Conservation (phyloP, 768 basidiomycete species). For the Mycena floridula region DNA sequence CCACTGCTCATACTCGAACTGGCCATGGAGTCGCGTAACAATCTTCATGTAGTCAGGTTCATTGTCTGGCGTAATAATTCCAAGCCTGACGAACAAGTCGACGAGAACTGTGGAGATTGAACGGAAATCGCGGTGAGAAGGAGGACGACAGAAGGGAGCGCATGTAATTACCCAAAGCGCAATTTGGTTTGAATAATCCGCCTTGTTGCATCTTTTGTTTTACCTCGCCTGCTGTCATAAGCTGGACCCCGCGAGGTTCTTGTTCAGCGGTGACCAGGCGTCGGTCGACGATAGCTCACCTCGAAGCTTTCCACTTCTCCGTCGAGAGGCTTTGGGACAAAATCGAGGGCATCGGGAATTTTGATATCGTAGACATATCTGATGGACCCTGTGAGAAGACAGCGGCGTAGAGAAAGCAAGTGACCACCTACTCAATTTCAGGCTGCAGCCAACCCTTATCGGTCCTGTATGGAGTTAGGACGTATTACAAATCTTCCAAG, state of each 20-base stretch:
- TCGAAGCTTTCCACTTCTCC: slow-evolving; percentile 95
- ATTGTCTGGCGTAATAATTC: slow-evolving; percentile 80
- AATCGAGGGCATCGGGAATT: slow-evolving; percentile 51
- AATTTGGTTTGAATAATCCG: slow-evolving; percentile 90
- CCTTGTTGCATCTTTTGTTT: slow-evolving; percentile 52
- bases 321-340: slow-evolving; percentile 72
- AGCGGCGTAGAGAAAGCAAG: background rate
- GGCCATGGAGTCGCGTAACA: slow-evolving; percentile 63
- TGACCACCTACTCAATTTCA: slow-evolving; percentile 64
- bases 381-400: slow-evolving; percentile 1
- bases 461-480: slow-evolving; percentile 42
- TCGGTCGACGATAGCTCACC: slow-evolving; percentile 39
- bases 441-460: slow-evolving; percentile 77
- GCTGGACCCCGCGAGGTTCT: background rate
- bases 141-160: too few relatives aligned
- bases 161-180: slow-evolving; percentile 69
- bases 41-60: slow-evolving; percentile 83
- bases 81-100: slow-evolving; percentile 85
- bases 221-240: too few relatives aligned
- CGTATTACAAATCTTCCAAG: background rate
- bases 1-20: slow-evolving; percentile 62
- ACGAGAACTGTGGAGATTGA: slow-evolving; percentile 55
- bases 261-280: background rate
- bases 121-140: background rate
- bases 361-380: slow-evolving; percentile 84